Conservation (phyloP, 768 basidiomycete genomes). For the Cubamyces sp. region DNA sequence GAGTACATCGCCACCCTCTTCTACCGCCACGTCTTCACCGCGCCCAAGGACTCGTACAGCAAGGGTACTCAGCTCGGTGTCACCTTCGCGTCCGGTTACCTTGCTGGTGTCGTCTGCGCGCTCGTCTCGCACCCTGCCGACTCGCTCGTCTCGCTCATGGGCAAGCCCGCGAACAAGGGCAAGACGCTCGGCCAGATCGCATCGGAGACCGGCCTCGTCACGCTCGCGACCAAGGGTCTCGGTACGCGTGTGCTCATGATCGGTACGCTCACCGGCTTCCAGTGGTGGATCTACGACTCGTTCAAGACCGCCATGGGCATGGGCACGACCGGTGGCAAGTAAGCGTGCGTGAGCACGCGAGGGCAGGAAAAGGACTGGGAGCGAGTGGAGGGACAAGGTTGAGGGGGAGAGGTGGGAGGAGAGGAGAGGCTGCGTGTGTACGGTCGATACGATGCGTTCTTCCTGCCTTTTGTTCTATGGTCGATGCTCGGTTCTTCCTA, state of each 20-base stretch:
- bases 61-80: slow-evolving; percentile 87
- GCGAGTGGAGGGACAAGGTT: neutral
- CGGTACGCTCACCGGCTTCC: slow-evolving; percentile 64
- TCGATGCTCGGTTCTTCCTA: slow-evolving; percentile 19
- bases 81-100: slow-evolving; percentile 89
- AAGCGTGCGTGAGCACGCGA: slow-evolving; percentile 38
- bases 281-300: slow-evolving; percentile 93
- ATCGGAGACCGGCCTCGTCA: slow-evolving; percentile 64
- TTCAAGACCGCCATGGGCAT: slow-evolving; percentile 86
- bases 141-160: slow-evolving; percentile 90
- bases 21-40: slow-evolving; percentile 85
- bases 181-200: slow-evolving; percentile 74
- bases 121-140: slow-evolving; percentile 97
- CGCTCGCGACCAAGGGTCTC: slow-evolving; percentile 83
- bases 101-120: slow-evolving; percentile 95
- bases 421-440: slow-evolving; percentile 14
- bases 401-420: neutral
- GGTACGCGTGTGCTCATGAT: slow-evolving; percentile 89
- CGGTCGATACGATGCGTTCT: slow-evolving; percentile 19
- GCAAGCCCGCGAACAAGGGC: slow-evolving; percentile 86
- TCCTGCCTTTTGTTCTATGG: slow-evolving; percentile 14
- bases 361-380: neutral
- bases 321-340: slow-evolving; percentile 89
- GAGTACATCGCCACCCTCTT: slow-evolving; percentile 87
- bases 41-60: slow-evolving; percentile 76